A percentile compares a stretch with the other conserved stretches of the same genome.
Evolutionary conservation across 345 rosid genomes (phyloP).

Genomic region (Citrus unshiu): DNA sequence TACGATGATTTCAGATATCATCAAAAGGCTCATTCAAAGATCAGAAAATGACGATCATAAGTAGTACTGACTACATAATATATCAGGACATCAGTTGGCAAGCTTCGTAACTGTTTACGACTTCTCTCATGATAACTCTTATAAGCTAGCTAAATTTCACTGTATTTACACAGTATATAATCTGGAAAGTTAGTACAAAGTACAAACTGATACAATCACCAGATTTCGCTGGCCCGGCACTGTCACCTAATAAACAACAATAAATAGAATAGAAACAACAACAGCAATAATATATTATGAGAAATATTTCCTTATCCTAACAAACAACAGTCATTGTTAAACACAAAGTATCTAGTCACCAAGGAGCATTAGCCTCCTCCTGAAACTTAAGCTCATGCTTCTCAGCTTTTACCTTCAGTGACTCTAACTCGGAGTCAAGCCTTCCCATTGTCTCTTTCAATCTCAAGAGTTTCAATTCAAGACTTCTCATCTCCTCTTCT

Average conservation of each 20-base stretch:
- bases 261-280: not conserved
- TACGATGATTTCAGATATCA: not conserved
- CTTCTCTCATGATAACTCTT: not conserved
- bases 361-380: slow-evolving; percentile 29
- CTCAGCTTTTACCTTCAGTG: slow-evolving; percentile 19
- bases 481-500: slow-evolving; percentile 24
- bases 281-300: not conserved
- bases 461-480: slow-evolving; percentile 24
- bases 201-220: not conserved
- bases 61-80: not conserved
- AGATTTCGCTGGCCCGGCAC: not conserved
- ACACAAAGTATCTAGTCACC: slow-evolving; percentile 26
- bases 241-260: not conserved
- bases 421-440: slow-evolving; percentile 31
- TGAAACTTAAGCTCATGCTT: slow-evolving; percentile 25
- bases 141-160: slow-evolving; percentile 2
- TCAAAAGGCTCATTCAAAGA: not conserved
- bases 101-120: not conserved
- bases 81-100: not conserved
- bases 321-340: not conserved
- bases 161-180: not conserved
- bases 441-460: slow-evolving; percentile 22
- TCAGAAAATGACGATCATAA: not conserved
- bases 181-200: not conserved
- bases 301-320: not conserved